Conservation (phyloP, 208 protist species). For the Wallacemonas sp. region DNA sequence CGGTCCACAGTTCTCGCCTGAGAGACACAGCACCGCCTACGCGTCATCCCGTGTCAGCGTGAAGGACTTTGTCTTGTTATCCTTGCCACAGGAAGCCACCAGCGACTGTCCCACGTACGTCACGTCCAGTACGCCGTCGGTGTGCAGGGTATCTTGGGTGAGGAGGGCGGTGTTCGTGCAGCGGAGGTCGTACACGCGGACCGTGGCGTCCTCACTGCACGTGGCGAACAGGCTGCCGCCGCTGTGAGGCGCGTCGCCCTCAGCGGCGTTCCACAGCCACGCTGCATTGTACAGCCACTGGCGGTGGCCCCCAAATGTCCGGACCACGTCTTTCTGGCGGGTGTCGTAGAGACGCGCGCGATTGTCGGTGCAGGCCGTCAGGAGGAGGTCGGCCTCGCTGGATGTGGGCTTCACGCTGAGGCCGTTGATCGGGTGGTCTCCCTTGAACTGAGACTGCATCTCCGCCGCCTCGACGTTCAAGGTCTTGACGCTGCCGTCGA, state of each 20-base stretch:
- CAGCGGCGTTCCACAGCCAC: slow-evolving; percentile 67
- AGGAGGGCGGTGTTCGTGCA: slow-evolving; percentile 58
- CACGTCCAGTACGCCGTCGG: slow-evolving; percentile 80
- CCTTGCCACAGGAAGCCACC: slow-evolving; percentile 79
- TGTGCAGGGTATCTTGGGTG: slow-evolving; percentile 76
- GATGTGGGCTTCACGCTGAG: slow-evolving; percentile 52
- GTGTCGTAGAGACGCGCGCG: slow-evolving; percentile 81
- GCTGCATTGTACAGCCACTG: slow-evolving; percentile 83
- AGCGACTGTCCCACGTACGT: slow-evolving; percentile 61
- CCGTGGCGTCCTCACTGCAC: slow-evolving; percentile 66
- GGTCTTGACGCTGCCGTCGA: slow-evolving; percentile 73
- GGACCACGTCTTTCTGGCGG: slow-evolving; percentile 48
- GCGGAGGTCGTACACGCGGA: slow-evolving; percentile 79
- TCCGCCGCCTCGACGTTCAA: slow-evolving; percentile 55
- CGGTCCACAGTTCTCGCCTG: too few relatives aligned
- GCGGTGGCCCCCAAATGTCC: slow-evolving; percentile 75
- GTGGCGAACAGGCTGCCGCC: slow-evolving; percentile 58
- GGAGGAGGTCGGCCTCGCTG: slow-evolving; percentile 53
- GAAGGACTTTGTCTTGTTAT: slow-evolving; percentile 78
- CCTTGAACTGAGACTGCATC: slow-evolving; percentile 45
- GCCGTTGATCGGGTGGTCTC: slow-evolving; percentile 74
- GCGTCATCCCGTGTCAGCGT: slow-evolving; percentile 42
- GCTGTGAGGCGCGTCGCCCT: slow-evolving; percentile 28
- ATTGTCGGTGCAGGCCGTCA: slow-evolving; percentile 84
- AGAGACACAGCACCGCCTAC: too few relatives aligned